A percentile compares a stretch with the other conserved stretches of the same genome.
Evolutionary conservation across 805 yeast species (phyloP).

Genomic region (Metschnikowia anglica): DNA sequence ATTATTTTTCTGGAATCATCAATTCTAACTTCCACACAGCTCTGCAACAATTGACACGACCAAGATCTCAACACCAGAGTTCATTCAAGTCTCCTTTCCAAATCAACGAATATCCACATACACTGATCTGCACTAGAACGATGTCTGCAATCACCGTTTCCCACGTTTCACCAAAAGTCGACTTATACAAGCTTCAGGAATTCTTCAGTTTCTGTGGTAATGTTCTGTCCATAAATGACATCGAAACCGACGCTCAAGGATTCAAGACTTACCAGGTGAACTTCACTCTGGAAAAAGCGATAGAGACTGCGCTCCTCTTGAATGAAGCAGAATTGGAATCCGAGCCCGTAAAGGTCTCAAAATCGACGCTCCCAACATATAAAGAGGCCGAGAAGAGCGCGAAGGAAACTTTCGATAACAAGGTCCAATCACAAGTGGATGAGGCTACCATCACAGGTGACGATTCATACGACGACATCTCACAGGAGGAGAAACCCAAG

Average conservation of each 20-base stretch:
- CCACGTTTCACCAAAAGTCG: conserved; percentile 50
- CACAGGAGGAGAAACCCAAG: conserved; percentile 78
- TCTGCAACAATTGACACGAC: neutral
- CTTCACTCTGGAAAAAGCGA: conserved; percentile 60
- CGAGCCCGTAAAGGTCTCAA: conserved; percentile 47
- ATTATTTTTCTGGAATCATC: neutral
- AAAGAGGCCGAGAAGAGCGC: conserved; percentile 11
- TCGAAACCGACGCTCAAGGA: conserved; percentile 29
- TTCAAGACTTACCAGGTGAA: conserved; percentile 46
- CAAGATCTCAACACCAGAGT: neutral
- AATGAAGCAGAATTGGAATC: conserved; percentile 75
- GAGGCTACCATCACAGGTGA: conserved; percentile 29
- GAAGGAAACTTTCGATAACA: conserved; percentile 20
- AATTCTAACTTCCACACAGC: neutral
- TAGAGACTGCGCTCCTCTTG: conserved; percentile 66
- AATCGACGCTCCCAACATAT: conserved; percentile 21
- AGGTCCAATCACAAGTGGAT: conserved; percentile 19
- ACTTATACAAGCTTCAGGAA: conserved; percentile 53
- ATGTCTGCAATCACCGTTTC: conserved; percentile 53
- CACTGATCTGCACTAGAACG: too few relatives aligned
- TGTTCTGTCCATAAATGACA: conserved; percentile 35
- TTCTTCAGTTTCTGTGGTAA: conserved; percentile 76
- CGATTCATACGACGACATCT: conserved; percentile 46
- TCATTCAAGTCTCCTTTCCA: too few relatives aligned
- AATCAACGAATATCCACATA: too few relatives aligned